phyloP scores from a whole-genome alignment of 768 basidiomycete genomes.

The Boletus rufocinnamomeus region DNA sequence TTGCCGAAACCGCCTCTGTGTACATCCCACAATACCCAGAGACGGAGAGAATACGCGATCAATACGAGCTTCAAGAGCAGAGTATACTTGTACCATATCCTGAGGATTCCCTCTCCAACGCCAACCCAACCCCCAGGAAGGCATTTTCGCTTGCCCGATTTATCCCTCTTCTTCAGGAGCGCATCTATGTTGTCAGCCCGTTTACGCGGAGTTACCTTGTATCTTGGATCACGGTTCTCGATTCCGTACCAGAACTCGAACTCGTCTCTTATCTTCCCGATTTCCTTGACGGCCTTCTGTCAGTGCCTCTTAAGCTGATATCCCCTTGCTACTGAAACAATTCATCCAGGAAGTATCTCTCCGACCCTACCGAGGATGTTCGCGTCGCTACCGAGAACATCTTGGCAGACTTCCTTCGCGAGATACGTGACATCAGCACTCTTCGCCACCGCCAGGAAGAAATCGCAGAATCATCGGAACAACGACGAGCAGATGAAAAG shows the following conservation, averaged over 20 bases:
- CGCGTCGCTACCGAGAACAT: slow-evolving; percentile 88
- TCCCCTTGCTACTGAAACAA: slow-evolving; percentile 7
- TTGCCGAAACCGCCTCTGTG: slow-evolving; percentile 92
- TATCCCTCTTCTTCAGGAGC: slow-evolving; percentile 88
- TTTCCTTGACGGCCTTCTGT: slow-evolving; percentile 93
- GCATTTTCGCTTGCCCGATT: slow-evolving; percentile 95
- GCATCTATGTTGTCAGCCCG: slow-evolving; percentile 94
- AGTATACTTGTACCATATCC: slow-evolving; percentile 69
- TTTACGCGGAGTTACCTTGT: slow-evolving; percentile 97
- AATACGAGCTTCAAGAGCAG: slow-evolving; percentile 43
- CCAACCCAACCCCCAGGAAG: slow-evolving; percentile 49
- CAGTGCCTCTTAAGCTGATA: slow-evolving; percentile 34
- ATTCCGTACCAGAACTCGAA: slow-evolving; percentile 95
- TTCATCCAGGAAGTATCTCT: slow-evolving; percentile 79
- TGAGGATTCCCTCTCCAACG: slow-evolving; percentile 40
- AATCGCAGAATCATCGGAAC: slow-evolving; percentile 41
- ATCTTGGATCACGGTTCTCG: slow-evolving; percentile 93
- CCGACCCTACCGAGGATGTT: slow-evolving; percentile 93
- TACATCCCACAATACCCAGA: slow-evolving; percentile 90
- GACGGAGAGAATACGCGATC: slow-evolving; percentile 61
- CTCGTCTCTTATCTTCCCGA: slow-evolving; percentile 93
- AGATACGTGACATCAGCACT: slow-evolving; percentile 82
- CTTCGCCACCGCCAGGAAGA: slow-evolving; percentile 70
- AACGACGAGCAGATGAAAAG: slow-evolving; percentile 50
- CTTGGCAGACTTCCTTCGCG: slow-evolving; percentile 85